Evolutionary conservation across 257 asterid genomes (phyloP).

Genomic region (Solanum chilense): DNA sequence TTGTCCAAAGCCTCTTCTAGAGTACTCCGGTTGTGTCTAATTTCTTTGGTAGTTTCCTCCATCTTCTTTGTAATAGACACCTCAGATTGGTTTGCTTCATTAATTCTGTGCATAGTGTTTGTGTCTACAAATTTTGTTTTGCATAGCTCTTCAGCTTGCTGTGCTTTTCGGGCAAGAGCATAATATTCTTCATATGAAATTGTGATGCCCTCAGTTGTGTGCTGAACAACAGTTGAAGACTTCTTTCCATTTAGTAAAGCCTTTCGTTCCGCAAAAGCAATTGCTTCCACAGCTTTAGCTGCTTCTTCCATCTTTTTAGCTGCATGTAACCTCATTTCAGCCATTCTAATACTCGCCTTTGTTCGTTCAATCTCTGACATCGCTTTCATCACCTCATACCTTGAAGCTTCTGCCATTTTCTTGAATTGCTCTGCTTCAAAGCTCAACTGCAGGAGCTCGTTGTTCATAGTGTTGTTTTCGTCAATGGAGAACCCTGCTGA

Average conservation of each 20-base stretch:
- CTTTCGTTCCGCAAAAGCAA: slow-evolving; percentile 38
- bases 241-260: slow-evolving; percentile 5
- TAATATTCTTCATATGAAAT: slow-evolving; percentile 62
- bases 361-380: slow-evolving; percentile 78
- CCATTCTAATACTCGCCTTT: slow-evolving; percentile 69
- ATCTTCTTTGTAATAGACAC: slow-evolving; percentile 37
- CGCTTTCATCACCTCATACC: slow-evolving; percentile 82
- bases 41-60: slow-evolving; percentile 20
- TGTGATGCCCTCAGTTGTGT: slow-evolving; percentile 37
- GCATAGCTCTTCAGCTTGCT: slow-evolving; percentile 43
- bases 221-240: neutral
- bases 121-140: slow-evolving; percentile 57
- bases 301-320: slow-evolving; percentile 95
- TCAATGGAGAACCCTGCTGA: slow-evolving; percentile 1
- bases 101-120: neutral
- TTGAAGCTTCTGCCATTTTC: slow-evolving; percentile 83
- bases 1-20: slow-evolving; percentile 17
- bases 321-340: slow-evolving; percentile 82
- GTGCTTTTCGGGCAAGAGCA: slow-evolving; percentile 44
- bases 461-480: slow-evolving; percentile 1
- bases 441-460: slow-evolving; percentile 11
- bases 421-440: slow-evolving; percentile 75
- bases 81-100: slow-evolving; percentile 16
- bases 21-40: slow-evolving; percentile 16
- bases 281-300: slow-evolving; percentile 81